Percentiles rank a stretch among this genome's conserved stretches.
Conservation (phyloP, 345 rosid species). For the Sapria himalayana region DNA sequence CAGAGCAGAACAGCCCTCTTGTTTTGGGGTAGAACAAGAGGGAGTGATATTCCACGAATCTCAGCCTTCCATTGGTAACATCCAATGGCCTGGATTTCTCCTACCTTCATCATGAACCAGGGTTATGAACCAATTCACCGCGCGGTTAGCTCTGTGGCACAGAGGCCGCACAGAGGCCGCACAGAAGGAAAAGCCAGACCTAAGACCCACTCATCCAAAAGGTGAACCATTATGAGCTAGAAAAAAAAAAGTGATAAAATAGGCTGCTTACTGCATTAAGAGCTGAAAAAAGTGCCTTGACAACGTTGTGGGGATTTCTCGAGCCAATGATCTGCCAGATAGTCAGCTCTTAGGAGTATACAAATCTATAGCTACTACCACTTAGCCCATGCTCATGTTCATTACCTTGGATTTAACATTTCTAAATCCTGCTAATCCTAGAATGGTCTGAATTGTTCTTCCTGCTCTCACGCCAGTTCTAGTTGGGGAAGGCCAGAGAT, state of each 20-base stretch:
- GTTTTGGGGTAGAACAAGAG: no score
- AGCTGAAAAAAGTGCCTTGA: conserved; percentile 80
- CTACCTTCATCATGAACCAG: no score
- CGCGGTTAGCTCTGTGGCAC: no score
- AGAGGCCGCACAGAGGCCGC: no score
- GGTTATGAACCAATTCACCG: no score
- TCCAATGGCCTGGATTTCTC: no score
- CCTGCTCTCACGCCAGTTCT: conserved; percentile 88
- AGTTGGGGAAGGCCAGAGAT: conserved; percentile 88
- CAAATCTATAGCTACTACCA: not conserved
- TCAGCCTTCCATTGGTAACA: no score
- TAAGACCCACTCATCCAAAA: no score
- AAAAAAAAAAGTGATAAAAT: no score
- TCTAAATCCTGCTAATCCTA: conserved; percentile 76
- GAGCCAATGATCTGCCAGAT: conserved; percentile 61
- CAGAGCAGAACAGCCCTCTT: not conserved
- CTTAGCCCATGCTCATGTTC: not conserved
- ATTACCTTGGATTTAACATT: conserved; percentile 85
- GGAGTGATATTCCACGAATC: no score
- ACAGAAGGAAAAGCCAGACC: no score
- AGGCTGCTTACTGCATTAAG: conserved; percentile 62
- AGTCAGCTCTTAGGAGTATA: conserved; percentile 3
- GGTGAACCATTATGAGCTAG: no score
- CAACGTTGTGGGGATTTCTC: conserved; percentile 83
- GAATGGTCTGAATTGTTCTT: conserved; percentile 50